Evolutionary conservation across 2,329 filamentous ascomycete species (phyloP).

Genomic region (Thelonectria blattea): DNA sequence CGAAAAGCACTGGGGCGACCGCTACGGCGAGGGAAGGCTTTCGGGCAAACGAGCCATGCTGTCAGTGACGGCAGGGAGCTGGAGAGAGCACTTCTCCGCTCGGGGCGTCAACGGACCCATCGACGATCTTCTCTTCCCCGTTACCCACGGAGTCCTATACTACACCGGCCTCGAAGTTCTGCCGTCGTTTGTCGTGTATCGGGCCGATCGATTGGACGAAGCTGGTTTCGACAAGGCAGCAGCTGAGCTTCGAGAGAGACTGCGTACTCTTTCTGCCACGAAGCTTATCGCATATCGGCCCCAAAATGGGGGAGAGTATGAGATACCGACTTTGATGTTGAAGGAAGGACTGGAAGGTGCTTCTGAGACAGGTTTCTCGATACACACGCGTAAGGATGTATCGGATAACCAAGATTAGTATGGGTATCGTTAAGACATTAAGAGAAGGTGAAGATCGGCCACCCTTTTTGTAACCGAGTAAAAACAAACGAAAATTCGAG

Average conservation of each 20-base stretch:
- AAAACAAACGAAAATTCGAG: too few species aligned
- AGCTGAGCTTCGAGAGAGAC: conserved; percentile 8
- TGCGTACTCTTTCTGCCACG: conserved; percentile 6
- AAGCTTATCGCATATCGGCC: conserved; percentile 14
- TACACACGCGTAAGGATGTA: not conserved
- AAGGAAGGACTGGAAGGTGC: conserved; percentile 10
- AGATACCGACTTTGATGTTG: conserved; percentile 15
- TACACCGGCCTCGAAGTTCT: conserved; percentile 20
- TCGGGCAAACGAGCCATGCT: conserved; percentile 19
- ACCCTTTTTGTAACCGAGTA: too few species aligned
- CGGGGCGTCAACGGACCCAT: conserved; percentile 20
- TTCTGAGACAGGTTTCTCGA: conserved; percentile 3
- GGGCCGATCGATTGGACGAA: conserved; percentile 1
- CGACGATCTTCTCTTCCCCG: conserved; percentile 21
- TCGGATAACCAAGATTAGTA: too few species aligned
- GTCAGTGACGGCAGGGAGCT: not conserved
- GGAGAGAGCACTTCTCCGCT: conserved; percentile 14
- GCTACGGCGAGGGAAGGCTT: conserved; percentile 22
- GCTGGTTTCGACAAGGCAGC: conserved; percentile 2
- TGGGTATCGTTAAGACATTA: too few species aligned
- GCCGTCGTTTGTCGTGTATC: conserved; percentile 19
- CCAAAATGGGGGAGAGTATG: conserved; percentile 23
- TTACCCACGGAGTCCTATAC: conserved; percentile 22
- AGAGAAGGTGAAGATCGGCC: too few species aligned
- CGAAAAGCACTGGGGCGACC: conserved; percentile 17